Base-by-base conservation (phyloP, 1,139 yeast species). In the Pichia sp. region DNA sequence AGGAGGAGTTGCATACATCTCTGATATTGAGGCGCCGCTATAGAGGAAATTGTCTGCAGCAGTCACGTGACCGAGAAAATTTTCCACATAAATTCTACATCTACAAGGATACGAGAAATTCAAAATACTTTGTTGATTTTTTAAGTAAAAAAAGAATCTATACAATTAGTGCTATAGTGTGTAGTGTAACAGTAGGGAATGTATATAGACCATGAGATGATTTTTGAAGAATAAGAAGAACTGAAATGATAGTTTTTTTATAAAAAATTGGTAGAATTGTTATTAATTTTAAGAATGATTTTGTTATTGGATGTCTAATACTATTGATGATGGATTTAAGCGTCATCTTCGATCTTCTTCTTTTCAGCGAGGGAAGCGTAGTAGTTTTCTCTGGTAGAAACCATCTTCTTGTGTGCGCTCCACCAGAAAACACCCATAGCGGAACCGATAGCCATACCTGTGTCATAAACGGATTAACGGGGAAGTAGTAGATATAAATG, bases 381-480 rank as follows among this genome's bases (percentile, higher is more conserved):
- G 80, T 81, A 89, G 53, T 81, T 83, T 68, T 91, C 97, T 77
- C 96, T 87, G 66, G 73, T 77, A 58, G 75, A 76, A 53, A 88
- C 84, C 57, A 75, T 60, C 40, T 83, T 80, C 73, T 77, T 81
- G 83, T 90, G 97, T 76, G 69, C 72, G 33, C 78, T 80, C 87
- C 90, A 82, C 86, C 85, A 85, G 68, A 71, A 72, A 56, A 72
- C 67, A 52, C 81, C 86, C 61, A 77, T 72, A 41, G 65, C 74
- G 45, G 75, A 66, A 54, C 87, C 87, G 28, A 65, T 41, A 15
- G 61, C 57, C 36, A 41, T 45, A 33, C 43, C 41, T 38, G 34
- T 38, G 31, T 17, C 10, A 28, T 19, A 31, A 15, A 30, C 14
- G 14, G 7, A 30, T 18, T 15, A 3, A n/a, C 11, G n/a, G n/a